Percentiles rank a stretch among this genome's conserved stretches.
Evolutionary conservation across 169 alveolate species (phyloP).

Genomic region (Plasmodium inui): DNA sequence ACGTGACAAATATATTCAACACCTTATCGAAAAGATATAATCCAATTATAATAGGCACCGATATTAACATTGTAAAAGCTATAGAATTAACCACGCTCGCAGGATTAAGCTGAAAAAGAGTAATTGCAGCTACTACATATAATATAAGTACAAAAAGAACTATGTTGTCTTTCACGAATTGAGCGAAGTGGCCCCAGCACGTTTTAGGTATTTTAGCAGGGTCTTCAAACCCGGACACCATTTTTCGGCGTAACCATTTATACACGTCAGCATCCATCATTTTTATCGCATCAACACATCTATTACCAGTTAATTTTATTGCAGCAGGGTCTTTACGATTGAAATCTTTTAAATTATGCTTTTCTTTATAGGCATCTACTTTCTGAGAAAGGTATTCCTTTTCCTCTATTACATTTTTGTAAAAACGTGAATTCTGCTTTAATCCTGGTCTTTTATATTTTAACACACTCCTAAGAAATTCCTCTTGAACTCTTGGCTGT

Average conservation of each 20-base stretch:
- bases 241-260: not conserved
- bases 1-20: not conserved
- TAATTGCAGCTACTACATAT: not conserved
- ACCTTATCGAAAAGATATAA: no score
- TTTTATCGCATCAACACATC: not conserved
- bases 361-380: not conserved
- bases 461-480: no score
- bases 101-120: no score
- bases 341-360: not conserved
- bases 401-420: not conserved
- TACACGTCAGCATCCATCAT: not conserved
- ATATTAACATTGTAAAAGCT: not conserved
- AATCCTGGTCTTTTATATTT: not conserved
- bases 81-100: no score
- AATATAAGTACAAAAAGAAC: no score
- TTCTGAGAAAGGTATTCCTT: not conserved
- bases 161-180: not conserved
- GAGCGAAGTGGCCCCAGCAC: not conserved
- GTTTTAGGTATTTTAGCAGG: not conserved
- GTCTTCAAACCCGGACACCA: not conserved
- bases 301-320: no score
- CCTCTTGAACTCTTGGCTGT: not conserved
- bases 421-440: not conserved
- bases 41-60: not conserved
- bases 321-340: not conserved